Percentiles rank a stretch among this genome's conserved stretches.
Evolutionary conservation across 768 basidiomycete species (phyloP).

Genomic region (Infundibulicybe gibba): DNA sequence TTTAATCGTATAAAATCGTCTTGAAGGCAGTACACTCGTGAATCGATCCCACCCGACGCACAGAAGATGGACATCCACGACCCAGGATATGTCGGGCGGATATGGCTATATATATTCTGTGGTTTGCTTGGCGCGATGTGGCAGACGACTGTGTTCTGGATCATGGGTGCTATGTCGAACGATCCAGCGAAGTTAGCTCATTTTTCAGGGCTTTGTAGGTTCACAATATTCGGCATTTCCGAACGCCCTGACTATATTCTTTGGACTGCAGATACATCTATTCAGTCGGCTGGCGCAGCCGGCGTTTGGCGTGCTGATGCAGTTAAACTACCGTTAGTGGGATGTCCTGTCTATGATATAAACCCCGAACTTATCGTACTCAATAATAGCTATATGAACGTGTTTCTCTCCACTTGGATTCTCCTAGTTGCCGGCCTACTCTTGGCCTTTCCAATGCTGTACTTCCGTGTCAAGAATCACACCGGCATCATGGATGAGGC

Average conservation of each 20-base stretch:
- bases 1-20: conserved; percentile 7
- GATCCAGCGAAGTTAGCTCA: conserved; percentile 77
- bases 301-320: conserved; percentile 73
- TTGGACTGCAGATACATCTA: conserved; percentile 51
- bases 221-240: not conserved
- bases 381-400: conserved; percentile 53
- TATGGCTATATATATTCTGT: conserved; percentile 68
- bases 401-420: conserved; percentile 72
- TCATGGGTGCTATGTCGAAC: conserved; percentile 87
- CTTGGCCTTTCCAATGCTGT: conserved; percentile 71
- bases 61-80: conserved; percentile 59
- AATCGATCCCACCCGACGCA: conserved; percentile 30
- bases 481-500: conserved; percentile 49
- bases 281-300: conserved; percentile 77
- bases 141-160: conserved; percentile 80
- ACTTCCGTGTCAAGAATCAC: conserved; percentile 61
- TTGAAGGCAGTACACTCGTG: conserved; percentile 54
- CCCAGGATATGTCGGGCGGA: conserved; percentile 47
- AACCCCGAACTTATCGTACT: not conserved
- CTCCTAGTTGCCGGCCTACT: conserved; percentile 61
- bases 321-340: conserved; percentile 53
- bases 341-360: not conserved
- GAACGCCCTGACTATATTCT: not conserved
- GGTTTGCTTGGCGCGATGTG: conserved; percentile 80
- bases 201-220: conserved; percentile 78